These are phyloP conservation scores for Myxozyma udenii DNA, from an alignment of 805 yeast genomes.

Conservation along the genomic window DNA sequence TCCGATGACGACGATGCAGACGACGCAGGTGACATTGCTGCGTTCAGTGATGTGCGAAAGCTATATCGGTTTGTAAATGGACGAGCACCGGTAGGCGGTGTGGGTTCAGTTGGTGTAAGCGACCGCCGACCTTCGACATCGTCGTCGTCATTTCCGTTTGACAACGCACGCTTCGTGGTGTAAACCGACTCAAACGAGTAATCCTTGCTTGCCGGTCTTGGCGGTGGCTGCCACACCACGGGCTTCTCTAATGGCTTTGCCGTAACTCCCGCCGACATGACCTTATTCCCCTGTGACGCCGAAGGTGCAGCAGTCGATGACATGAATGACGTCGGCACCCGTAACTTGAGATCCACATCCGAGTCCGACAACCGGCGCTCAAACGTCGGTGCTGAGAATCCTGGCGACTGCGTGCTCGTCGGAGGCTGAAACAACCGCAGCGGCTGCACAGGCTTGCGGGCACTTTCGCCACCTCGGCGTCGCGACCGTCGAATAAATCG, in stretches of 20 bases:
- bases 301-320: not conserved
- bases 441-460: not conserved
- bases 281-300: not conserved
- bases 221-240: conserved; percentile 7
- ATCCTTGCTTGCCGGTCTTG: conserved; percentile 16
- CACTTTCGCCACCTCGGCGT: not conserved
- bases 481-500: conserved; percentile 37
- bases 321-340: conserved; percentile 8
- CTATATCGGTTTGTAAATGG: conserved; percentile 35
- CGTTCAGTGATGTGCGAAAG: conserved; percentile 34
- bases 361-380: conserved; percentile 19
- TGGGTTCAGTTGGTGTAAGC: conserved; percentile 22
- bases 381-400: no score
- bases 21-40: conserved; percentile 19
- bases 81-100: conserved; percentile 19
- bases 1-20: conserved; percentile 2
- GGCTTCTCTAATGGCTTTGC: not conserved
- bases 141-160: not conserved
- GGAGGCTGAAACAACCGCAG: no score
- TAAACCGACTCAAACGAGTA: conserved; percentile 24
- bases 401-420: not conserved
- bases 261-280: not conserved
- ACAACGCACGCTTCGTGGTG: conserved; percentile 1
- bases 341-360: conserved; percentile 1
- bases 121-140: conserved; percentile 7